These are phyloP conservation scores for Gymnopilus junonius DNA, from an alignment of 768 basidiomycete genomes.

Conservation along the genomic window DNA sequence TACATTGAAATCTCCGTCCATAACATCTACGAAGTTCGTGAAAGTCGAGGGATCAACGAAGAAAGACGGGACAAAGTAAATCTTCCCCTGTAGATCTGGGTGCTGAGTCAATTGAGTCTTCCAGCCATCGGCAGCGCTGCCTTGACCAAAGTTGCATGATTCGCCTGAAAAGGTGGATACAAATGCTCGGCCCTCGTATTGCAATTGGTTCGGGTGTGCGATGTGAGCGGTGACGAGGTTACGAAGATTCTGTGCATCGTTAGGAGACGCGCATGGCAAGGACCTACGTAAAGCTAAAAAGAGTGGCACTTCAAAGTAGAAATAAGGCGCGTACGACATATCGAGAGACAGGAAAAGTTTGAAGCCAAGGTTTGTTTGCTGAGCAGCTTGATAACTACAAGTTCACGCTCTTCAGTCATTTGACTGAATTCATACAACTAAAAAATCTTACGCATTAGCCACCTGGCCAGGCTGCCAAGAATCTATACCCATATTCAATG, in stretches of 20 bases:
- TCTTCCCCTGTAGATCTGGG: slow-evolving; percentile 47
- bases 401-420: background rate
- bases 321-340: slow-evolving; percentile 58
- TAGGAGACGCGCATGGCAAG: slow-evolving; percentile 52
- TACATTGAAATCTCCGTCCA: slow-evolving; percentile 67
- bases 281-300: slow-evolving; percentile 38
- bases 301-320: background rate
- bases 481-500: slow-evolving; percentile 71
- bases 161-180: slow-evolving; percentile 79
- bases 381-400: slow-evolving; percentile 58
- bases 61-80: slow-evolving; percentile 74
- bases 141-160: slow-evolving; percentile 66
- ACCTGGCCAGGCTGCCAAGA: slow-evolving; percentile 66
- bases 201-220: slow-evolving; percentile 63
- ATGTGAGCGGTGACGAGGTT: slow-evolving; percentile 57
- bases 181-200: slow-evolving; percentile 48
- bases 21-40: slow-evolving; percentile 47
- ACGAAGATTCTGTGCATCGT: slow-evolving; percentile 55
- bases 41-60: slow-evolving; percentile 60
- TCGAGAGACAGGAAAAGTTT: slow-evolving; percentile 81
- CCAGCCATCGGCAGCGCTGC: slow-evolving; percentile 59
- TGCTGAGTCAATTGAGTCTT: slow-evolving; percentile 52
- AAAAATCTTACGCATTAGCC: slow-evolving; percentile 57
- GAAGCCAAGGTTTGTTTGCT: slow-evolving; percentile 56
- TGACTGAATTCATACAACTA: slow-evolving; percentile 2